Base-by-base conservation (phyloP, 23 red algal genomes). In the Gracilaria gracilis region DNA sequence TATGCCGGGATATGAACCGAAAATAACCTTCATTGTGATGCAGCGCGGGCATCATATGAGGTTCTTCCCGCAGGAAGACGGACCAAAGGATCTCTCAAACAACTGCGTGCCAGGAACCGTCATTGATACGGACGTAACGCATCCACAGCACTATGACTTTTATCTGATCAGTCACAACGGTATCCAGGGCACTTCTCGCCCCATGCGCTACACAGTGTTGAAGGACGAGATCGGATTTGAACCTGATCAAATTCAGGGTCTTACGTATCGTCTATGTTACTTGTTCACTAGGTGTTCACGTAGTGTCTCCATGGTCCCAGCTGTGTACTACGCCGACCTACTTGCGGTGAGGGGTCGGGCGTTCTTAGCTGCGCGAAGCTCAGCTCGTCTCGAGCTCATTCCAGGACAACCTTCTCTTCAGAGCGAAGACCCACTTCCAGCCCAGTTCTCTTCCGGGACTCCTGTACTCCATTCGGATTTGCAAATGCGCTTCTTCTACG, bases 11-110 rank as follows among this genome's bases (percentile, higher is more conserved):
- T 88, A 81, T 57, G 20, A 67, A 19, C 92, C 92, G 27, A 82
- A 86, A 31, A 80, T 94, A 38, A 94, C 83, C 2, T 94, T 94
- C 65, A 81, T 94, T 35, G 74, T 94, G 15, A 80, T 94, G 75
- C 92, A 94, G 92, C 83, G 84, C 20, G 75, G 92, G 20, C 92
- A 94, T 34, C 92, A 88, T 37, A 76, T 80, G 35, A 83, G 92
- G 0, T 94, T 94, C 65, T 58, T 85, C 37, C 92, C 92, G 9
- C 51, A 73, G 37, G 92, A 94, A 36, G 40, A 70, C 25, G 39
- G 53, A 39, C 50, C 66, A 13, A 50, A 61, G 24, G 92, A 94
- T 75, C 48, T 57, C 54, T 71, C 58, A 66, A 75, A 64, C 67
- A 94, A 94, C 44, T 94, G 92, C 77, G 75, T 82, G 21, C 82